Evolutionary conservation across 768 basidiomycete species (phyloP), one percentile per base, ranked within the genome.

Genomic region (Leucocoprinus leucothites): DNA sequence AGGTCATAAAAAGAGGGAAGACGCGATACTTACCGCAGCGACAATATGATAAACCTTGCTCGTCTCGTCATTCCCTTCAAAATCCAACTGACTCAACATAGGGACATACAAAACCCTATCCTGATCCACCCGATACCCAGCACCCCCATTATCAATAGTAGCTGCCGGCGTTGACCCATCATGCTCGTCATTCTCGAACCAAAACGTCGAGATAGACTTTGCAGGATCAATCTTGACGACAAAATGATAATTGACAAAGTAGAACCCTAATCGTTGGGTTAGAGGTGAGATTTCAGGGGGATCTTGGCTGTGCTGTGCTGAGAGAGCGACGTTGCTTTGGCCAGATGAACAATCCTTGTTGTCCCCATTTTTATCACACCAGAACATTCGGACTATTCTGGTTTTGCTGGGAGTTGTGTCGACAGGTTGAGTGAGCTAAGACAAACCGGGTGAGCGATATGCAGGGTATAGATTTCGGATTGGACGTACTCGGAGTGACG

Each of bases 181-280:
- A 16, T 65, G 60, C 45, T 72, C 68, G 49, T 74, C 65, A 6
- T 74, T 67, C 5, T 67, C 64, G 57, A 77, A 76, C 74, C 73
- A 76, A 61, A 76, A 76, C 26, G 64, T 68, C 3, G 72, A 70
- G 35, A 75, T 62, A 11, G 74, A 74, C 21, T 57, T 61, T 1
- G 64, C 52, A 13, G 67, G 51, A 49, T 72, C 62, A 51, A 75
- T 64, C 14, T 67, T 64, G 19, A 68, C 67, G 19, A 68, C 55
- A 55, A 75, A 73, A 40, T 69, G 61, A 54, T 72, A 76, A 43
- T 67, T 63, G 24, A 69, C 60, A 14, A 71, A 67, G 50, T 58
- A 62, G n/a, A 62, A 63, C 9, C 69, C 69, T 31, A 67, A 58
- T 4, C 57, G 50, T 43, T 62, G 53, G 13, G 69, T 60, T 21